Base-by-base conservation (phyloP, 2,329 filamentous ascomycete species). In the Chaetomium strumarium region DNA sequence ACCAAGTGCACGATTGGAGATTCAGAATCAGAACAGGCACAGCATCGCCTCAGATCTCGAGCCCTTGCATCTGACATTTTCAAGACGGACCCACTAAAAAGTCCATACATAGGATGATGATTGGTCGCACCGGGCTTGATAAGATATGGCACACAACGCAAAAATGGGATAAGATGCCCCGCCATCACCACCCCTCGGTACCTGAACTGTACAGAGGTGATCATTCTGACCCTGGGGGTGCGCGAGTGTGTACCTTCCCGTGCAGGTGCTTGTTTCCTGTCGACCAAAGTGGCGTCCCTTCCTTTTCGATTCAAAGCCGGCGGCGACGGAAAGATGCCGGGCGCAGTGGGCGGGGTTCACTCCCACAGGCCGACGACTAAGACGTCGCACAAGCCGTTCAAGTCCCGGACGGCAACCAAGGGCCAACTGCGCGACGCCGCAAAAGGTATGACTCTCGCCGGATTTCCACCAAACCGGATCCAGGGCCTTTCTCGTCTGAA, bases 301-400 rank as follows among this genome's bases (percentile, higher is more conserved):
- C 89, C 91, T 3, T 95, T 86, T 67, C 79, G 91, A 72, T 95
- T 95, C 74, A 96, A 95, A 77, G 88, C 86, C 69, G 86, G 86
- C 67, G 76, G 81, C 70, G 76, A 77, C 69, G 78, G 77, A 71
- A 87, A 80, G 64, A 93, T 93, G 88, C 84, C 88, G 66, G 80
- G 83, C 71, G 76, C 78, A 55, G 78, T 81, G 66, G 73, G 74
- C 68, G 51, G 46, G n/a, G 77, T 75, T 61, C 90, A 97, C 71
- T 91, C 92, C 67, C 93, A 99, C 71, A 82, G 92, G 69, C 88
- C 88, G 66, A 96, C 91, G 53, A 96, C 91, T 49, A 99, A 97
- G 77, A 76, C 83, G 64, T 74, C 80, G 60, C 84, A 96, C 73
- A 99, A 99, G 76, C 70, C 85, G 24, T 99, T 91, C 79, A 99